These are phyloP conservation scores for Pinus taeda DNA, from an alignment of 75 land plant genomes.

Conservation along the genomic window DNA sequence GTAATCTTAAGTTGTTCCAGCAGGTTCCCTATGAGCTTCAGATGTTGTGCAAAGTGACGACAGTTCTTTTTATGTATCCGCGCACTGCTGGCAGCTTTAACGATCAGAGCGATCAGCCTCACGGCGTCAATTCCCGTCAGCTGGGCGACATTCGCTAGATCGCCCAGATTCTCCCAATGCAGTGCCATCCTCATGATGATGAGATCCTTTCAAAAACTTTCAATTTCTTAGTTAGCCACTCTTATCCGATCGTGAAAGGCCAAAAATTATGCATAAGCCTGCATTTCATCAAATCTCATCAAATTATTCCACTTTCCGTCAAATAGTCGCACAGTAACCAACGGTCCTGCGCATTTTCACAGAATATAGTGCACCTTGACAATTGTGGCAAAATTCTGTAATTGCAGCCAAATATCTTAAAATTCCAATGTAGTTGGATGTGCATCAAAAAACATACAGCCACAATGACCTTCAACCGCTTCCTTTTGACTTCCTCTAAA, in stretches of 20 bases:
- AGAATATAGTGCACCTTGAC: neutral
- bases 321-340: neutral
- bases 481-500: too few relatives aligned
- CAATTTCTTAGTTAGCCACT: neutral
- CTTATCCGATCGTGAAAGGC: neutral
- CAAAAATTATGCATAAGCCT: neutral
- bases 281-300: neutral
- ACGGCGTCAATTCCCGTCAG: slow-evolving; percentile 76
- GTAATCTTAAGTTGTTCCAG: slow-evolving; percentile 84
- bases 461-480: too few relatives aligned
- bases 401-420: neutral
- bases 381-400: neutral
- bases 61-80: slow-evolving; percentile 95
- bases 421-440: neutral
- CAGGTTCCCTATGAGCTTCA: slow-evolving; percentile 85
- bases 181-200: slow-evolving; percentile 16
- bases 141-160: slow-evolving; percentile 74
- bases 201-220: neutral
- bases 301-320: neutral
- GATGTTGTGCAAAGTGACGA: slow-evolving; percentile 80
- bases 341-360: neutral
- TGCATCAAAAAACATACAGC: too few relatives aligned
- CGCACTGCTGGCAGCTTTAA: slow-evolving; percentile 73
- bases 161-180: slow-evolving; percentile 65
- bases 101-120: slow-evolving; percentile 67